These are phyloP conservation scores for Leishmania lainsoni DNA, from an alignment of 208 protist species.

Conservation along the genomic window DNA sequence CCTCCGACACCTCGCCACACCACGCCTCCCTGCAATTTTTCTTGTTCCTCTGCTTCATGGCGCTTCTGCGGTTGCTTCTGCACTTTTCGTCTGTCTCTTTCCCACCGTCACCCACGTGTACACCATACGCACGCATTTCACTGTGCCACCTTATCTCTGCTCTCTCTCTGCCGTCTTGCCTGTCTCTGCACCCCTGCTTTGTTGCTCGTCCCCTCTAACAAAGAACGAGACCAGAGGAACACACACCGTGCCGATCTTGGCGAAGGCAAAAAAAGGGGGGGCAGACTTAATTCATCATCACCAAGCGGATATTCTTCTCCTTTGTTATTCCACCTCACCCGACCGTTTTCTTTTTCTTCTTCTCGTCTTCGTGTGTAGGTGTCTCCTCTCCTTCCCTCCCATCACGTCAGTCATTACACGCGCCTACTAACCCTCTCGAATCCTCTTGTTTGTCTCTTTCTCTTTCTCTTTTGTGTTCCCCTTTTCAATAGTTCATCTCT, in stretches of 20 bases:
- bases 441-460: neutral
- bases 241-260: neutral
- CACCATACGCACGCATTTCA: neutral
- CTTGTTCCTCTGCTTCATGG: neutral
- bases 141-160: neutral
- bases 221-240: neutral
- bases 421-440: neutral
- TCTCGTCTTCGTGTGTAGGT: neutral
- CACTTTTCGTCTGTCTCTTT: neutral
- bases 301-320: neutral
- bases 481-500: neutral
- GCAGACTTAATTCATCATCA: neutral
- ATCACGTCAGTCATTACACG: neutral
- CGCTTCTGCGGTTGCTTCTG: neutral
- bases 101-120: neutral
- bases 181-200: neutral
- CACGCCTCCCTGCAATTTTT: neutral
- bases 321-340: neutral
- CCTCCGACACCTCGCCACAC: neutral
- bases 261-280: too few relatives aligned
- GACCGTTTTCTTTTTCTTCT: neutral
- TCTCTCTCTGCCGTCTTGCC: neutral
- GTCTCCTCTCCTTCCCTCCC: neutral
- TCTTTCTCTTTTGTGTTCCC: neutral
- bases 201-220: neutral